phyloP scores from a whole-genome alignment of 768 basidiomycete species.

The Naematelia encephala region DNA sequence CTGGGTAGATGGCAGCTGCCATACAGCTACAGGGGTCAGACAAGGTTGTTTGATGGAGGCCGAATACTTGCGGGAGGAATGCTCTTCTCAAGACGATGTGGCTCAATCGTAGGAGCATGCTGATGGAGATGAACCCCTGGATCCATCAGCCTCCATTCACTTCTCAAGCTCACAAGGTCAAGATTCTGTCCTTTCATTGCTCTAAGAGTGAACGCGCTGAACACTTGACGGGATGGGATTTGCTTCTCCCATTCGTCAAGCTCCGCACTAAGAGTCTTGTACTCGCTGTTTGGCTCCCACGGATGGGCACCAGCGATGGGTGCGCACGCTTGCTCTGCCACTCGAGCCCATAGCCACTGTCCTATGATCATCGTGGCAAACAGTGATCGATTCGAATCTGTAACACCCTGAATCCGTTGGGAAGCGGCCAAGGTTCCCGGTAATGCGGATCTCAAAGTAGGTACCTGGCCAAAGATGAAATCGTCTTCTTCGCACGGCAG shows the following conservation, averaged over 20 bases:
- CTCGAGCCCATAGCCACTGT: constrained; percentile 8
- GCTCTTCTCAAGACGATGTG: constrained; percentile 4
- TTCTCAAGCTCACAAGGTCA: no score
- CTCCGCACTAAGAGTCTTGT: neutral
- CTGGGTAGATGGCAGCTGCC: no score
- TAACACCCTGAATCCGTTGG: neutral
- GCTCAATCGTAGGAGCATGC: constrained; percentile 1
- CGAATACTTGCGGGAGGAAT: constrained; percentile 6
- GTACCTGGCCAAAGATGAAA: constrained; percentile 6
- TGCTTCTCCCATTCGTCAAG: constrained; percentile 2
- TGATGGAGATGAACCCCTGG: constrained; percentile 7
- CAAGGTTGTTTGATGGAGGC: no score
- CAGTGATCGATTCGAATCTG: neutral
- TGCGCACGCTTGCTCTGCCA: constrained; percentile 2
- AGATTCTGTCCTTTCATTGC: constrained; percentile 4
- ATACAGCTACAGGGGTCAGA: no score
- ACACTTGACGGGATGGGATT: neutral
- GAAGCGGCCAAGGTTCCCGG: constrained; percentile 2
- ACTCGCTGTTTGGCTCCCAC: constrained; percentile 3
- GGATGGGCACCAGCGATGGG: constrained; percentile 1
- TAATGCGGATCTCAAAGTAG: neutral
- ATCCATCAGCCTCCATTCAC: no score
- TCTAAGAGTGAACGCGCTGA: constrained; percentile 7
- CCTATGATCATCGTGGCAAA: constrained; percentile 8
- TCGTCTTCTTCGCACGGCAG: constrained; percentile 6